A percentile compares a stretch with the other conserved stretches of the same genome.
Conservation (phyloP, 2,329 filamentous ascomycete species). For the Fusarium udum region DNA sequence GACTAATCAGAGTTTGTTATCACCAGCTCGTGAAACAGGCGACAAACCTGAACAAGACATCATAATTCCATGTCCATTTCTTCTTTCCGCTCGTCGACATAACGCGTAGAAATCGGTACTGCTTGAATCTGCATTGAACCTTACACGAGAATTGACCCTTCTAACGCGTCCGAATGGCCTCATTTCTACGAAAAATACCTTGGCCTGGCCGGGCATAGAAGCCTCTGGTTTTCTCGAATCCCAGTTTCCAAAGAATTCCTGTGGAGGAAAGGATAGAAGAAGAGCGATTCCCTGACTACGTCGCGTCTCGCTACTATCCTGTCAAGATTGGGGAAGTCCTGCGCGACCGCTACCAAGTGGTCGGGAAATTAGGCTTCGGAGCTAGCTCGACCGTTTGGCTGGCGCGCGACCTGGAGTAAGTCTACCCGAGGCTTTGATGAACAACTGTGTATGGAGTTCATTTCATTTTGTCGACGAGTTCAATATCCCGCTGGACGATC, state of each 20-base stretch:
- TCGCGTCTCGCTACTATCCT: constrained; percentile 38
- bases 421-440: not conserved
- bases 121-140: too few relatives aligned
- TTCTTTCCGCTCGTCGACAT: too few relatives aligned
- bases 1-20: too few relatives aligned
- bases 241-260: constrained; percentile 11
- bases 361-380: constrained; percentile 54
- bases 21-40: too few relatives aligned
- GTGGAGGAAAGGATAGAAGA: constrained; percentile 25
- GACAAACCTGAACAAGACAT: too few relatives aligned
- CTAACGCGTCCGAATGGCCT: accelerated
- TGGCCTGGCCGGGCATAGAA: constrained; percentile 24
- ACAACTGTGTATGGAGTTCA: not conserved
- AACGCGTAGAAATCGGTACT: too few relatives aligned
- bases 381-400: constrained; percentile 55
- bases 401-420: constrained; percentile 46
- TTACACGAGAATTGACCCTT: too few relatives aligned
- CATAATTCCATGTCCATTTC: too few relatives aligned
- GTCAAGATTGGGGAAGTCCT: constrained; percentile 40
- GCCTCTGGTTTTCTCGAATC: constrained; percentile 30
- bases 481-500: not conserved
- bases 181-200: constrained; percentile 8
- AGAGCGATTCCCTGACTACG: constrained; percentile 32
- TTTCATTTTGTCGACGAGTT: not conserved
- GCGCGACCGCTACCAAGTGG: constrained; percentile 47